Base-by-base conservation (phyloP, 2,329 filamentous ascomycete species). In the Apiospora pterosperma region DNA sequence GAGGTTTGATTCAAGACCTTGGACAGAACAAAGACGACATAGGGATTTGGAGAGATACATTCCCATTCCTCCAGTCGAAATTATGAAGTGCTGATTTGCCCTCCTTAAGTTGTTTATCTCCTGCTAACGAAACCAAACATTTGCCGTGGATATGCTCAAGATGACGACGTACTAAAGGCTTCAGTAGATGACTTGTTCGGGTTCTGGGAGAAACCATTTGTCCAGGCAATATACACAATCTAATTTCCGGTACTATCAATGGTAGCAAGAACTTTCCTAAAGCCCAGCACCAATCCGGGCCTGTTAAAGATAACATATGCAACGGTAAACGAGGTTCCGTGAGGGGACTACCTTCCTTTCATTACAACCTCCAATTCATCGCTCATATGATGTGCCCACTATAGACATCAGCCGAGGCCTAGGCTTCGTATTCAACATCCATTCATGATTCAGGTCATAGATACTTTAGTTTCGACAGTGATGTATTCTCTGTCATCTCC, bases 171-270 rank as follows among this genome's bases (percentile, higher is more conserved):
- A 28, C 11, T 14, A 4, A 19, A 34, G 28, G 48, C 28, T n/a
- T 55, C 42, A 21, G 8, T 3, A 10, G n/a, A 28, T 52, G 14
- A 10, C 41, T 34, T 34, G 28, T 12, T 55, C 48, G 28, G 28
- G 48, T 55, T 34, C 19, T 19, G 48, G n/a, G 28, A 12, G 31
- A n/a, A 16, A 34, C 28, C 34, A 34, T 55, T 34, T 34, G n/a
- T n/a, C n/a, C n/a, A n/a, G n/a, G n/a, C n/a, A n/a, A n/a, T 23
- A 25, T 48, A n/a, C 48, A 16, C 48, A 55, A 55, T 31, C 48
- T 55, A 25, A 55, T 55, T 55, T 55, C 48, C 48, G 48, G 48
- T 55, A 34, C 48, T 55, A 55, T 55, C 34, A 34, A 55, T 55
- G 48, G 48, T 4, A 34, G 25, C 25, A 34, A 52, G 25, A 55